Evolutionary conservation across 1,284 basidiomycete genomes (phyloP).

Genomic region (Chalciporus sp.): DNA sequence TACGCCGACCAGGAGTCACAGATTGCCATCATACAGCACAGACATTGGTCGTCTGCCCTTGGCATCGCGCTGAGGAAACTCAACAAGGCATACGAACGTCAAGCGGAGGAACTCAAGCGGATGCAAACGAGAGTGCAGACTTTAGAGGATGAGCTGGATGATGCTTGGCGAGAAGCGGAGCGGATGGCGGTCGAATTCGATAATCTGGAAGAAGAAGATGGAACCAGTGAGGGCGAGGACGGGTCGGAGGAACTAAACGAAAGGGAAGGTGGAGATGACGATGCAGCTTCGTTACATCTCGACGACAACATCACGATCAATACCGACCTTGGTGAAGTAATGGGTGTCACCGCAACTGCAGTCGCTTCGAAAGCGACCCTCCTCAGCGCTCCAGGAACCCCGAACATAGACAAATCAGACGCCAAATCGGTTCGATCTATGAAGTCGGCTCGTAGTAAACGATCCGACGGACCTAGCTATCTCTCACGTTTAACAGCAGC

Average conservation of each 20-base stretch:
- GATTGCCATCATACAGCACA: constrained; percentile 58
- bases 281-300: constrained; percentile 37
- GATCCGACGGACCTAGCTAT: constrained; percentile 23
- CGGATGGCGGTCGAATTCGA: constrained; percentile 71
- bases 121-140: constrained; percentile 50
- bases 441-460: constrained; percentile 32
- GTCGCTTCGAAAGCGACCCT: constrained; percentile 34
- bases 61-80: constrained; percentile 77
- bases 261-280: constrained; percentile 31
- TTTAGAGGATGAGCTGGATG: constrained; percentile 72
- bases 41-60: constrained; percentile 71
- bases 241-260: constrained; percentile 20
- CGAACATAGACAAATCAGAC: constrained; percentile 19
- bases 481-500: constrained; percentile 26
- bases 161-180: constrained; percentile 78
- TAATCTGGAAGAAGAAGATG: constrained; percentile 43
- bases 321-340: constrained; percentile 30
- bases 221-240: constrained; percentile 25
- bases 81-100: constrained; percentile 69
- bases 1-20: constrained; percentile 65
- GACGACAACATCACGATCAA: constrained; percentile 35
- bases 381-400: constrained; percentile 11
- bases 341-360: constrained; percentile 36
- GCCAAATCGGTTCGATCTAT: constrained; percentile 26
- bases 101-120: constrained; percentile 55